Base-by-base conservation (phyloP, 1,284 basidiomycete species). In the Anthracocystis setariae region DNA sequence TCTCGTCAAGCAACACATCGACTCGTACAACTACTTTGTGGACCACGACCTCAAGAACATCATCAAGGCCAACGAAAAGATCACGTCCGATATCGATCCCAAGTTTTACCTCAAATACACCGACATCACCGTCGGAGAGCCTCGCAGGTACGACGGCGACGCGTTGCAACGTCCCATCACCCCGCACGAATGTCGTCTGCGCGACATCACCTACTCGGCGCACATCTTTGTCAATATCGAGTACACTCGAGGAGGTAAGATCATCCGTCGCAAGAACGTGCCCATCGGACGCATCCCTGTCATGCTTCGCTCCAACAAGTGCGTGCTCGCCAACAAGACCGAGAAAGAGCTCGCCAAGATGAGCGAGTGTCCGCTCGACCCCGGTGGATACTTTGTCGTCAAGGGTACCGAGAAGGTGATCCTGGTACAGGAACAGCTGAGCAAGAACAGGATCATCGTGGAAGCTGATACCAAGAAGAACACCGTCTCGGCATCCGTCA, bases 321-420 rank as follows among this genome's bases (percentile, higher is more conserved):
- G 79, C 83, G 90, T 93, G 47, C 85, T 99, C 66, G 90, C 90
- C 12, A 90, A 89, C 12, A 88, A 89, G 78, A 89, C 86, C 15
- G 91, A 94, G 62, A 87, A 88, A 21, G 89, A 94, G 76, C 87
- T 98, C 17, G 94, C 37, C 92, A 98, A 84, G 68, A 94, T 98
- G 92, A 90, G 89, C 29, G 96, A 99, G 84, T 99, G 96, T 82
- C 96, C 96, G 0, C 86, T 98, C 61, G 97, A 99, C 85, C 96
- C 96, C 3, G 96, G 96, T 20, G 96, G 96, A 8, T 98, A 98
- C 84, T 99, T 99, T 84, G 92, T 99, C 59, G 95, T 98, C 51
- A 98, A 96, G 84, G 96, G 96, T 13, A 98, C 97, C 18, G 96
- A 99, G 85, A 99, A 99, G 86, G 96, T 99, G 78, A 98, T 99